Evolutionary conservation across 352 stramenopile species (phyloP), one percentile per base, ranked within the genome.

Genomic region (Aphanomyces astaci): DNA sequence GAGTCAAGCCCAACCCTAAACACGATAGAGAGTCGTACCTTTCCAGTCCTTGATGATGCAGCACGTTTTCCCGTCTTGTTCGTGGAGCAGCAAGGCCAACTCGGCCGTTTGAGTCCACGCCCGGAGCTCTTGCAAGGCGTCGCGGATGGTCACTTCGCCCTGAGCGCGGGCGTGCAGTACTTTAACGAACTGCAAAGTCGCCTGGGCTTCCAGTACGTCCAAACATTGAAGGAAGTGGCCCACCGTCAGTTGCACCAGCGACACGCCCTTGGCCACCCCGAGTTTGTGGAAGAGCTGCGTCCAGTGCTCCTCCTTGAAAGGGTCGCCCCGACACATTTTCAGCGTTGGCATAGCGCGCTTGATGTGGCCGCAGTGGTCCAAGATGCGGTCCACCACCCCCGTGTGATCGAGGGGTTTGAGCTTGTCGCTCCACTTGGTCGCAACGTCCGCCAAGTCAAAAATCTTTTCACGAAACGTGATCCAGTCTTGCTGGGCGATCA

Each of bases 291-390:
- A 90, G 39, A 98, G 80, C 65, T 96, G 86, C 0, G 81, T 94
- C 95, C 95, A 98, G 73, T 98, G 95, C 66, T 98, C 95, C 63
- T 98, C 94, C 66, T 98, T 98, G 74, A 98, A 98, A 17, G 91
- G 87, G 59, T 98, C 94, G 15, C 95, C 91, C 3, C 90, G 81
- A 69, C 90, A 98, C 45, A 97, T 89, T 73, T 98, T 98, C 27
- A 98, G 82, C 2, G 88, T 83, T 0, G 94, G 92, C 75, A 97
- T 92, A 0, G 90, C 84, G 52, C 86, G 79, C 76, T 96, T 96
- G 40, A 98, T 87, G 36, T 78, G 77, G 2, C 81, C 88, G 22
- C 84, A 73, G 67, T 97, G 89, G 22, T 92, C 83, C 19, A 80
- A 70, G 40, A 96, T 85, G 64, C 90, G 84, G 30, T 91, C 81